Conservation (phyloP, 805 yeast species). For the Pichia thaimueangensis region DNA sequence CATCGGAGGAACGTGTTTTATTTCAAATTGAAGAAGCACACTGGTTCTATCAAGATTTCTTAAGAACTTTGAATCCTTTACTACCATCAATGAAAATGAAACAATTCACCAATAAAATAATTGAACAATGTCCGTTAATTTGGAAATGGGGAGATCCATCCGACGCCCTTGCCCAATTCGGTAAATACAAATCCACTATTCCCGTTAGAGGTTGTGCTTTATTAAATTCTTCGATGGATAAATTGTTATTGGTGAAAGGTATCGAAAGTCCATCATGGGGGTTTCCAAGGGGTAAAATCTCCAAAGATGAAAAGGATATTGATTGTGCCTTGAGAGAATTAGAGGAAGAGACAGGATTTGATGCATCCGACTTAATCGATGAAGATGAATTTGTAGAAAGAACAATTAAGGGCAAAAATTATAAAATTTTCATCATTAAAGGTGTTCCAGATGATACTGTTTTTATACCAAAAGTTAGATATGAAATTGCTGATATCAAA, state of each 20-base stretch:
- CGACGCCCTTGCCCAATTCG: conserved; percentile 71
- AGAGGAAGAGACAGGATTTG: conserved; percentile 89
- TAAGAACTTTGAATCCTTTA: conserved; percentile 62
- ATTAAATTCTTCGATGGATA: conserved; percentile 62
- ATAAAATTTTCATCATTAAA: conserved; percentile 69
- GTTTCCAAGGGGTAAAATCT: conserved; percentile 94
- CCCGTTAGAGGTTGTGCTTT: conserved; percentile 97
- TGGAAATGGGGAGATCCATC: conserved; percentile 85
- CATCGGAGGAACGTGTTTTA: conserved; percentile 73
- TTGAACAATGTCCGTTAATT: conserved; percentile 64
- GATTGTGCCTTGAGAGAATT: conserved; percentile 91
- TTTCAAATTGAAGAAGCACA: conserved; percentile 98
- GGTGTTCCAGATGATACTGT: conserved; percentile 69
- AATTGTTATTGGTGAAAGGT: conserved; percentile 76
- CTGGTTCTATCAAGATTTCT: conserved; percentile 91
- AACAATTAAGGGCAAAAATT: conserved; percentile 75
- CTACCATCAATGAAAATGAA: conserved; percentile 77
- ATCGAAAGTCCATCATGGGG: conserved; percentile 81
- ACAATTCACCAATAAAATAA: conserved; percentile 60
- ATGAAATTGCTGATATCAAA: conserved; percentile 77
- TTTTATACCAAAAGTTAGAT: conserved; percentile 80
- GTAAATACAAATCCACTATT: conserved; percentile 77
- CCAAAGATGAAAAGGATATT: conserved; percentile 83
- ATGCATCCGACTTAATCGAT: conserved; percentile 59
- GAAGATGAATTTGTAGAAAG: conserved; percentile 75